Evolutionary conservation across 176 grass and related monocot genomes (phyloP), one percentile per base, ranked within the genome.

Genomic region (Saccharum officinarum): DNA sequence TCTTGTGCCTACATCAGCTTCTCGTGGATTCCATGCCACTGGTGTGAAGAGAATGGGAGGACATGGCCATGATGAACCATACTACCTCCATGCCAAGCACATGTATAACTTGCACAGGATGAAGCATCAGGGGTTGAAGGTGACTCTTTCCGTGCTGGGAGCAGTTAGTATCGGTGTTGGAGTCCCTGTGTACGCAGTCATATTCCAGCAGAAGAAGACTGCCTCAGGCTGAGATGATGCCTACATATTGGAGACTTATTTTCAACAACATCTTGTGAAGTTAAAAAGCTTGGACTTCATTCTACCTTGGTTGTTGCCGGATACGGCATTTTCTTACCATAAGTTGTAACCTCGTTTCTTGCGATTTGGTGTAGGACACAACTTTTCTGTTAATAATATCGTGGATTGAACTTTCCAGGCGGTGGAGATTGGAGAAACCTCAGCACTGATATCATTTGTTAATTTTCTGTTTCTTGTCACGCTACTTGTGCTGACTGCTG

Each of bases 51-150:
- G 93, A 85, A 88, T 93, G 83, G 83, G 93, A 88, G 92, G 88
- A 2, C 90, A 97, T 8, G 95, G 85, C 3, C 85, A 93, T 74
- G 91, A 92, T 7, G 95, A 86, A 22, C 85, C 80, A 31, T 93
- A 85, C 79, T 98, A 95, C 54, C 23, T 95, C 76, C 95, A 95
- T 77, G 95, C 95, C 26, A 98, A 95, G 87, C 91, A 98, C 83
- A 98, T 98, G 95, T 95, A 98, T 83, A 98, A 98, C 82, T 87
- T 98, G 79, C 84, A 98, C 80, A 92, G 89, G 67, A 95, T 98
- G 93, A 95, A 92, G 77, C 23, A 98, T 74, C 95, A 92, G 50
- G 86, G 52, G 13, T 80, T 95, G 46, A 95, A 93, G 78, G 65
- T 70, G 46, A 66, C 87, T 49, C 78, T 92, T 28, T 85, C 88